A percentile compares a stretch with the other conserved stretches of the same genome.
Evolutionary conservation across 2,329 filamentous ascomycete species (phyloP).

Genomic region (Ascochyta rabiei): DNA sequence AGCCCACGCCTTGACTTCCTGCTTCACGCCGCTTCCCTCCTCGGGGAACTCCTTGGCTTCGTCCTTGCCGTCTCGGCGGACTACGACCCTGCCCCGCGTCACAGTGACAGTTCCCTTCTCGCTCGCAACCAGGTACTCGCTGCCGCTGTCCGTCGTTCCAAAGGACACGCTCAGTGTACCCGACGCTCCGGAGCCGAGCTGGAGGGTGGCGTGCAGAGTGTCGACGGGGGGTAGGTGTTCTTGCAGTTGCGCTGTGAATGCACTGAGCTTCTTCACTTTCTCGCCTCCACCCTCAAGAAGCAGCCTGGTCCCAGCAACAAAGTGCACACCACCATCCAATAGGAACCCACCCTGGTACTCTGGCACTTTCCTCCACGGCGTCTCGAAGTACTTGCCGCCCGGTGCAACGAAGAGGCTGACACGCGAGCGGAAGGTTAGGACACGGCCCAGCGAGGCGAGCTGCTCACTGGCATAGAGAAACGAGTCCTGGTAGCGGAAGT

Average conservation of each 20-base stretch:
- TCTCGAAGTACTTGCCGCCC: constrained; percentile 63
- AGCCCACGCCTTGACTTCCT: constrained; percentile 68
- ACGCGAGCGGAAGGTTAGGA: constrained; percentile 61
- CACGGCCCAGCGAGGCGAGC: constrained; percentile 59
- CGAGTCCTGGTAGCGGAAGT: constrained; percentile 68
- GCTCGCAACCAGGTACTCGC: constrained; percentile 63
- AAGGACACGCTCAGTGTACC: constrained; percentile 65
- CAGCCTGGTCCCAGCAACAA: constrained; percentile 66
- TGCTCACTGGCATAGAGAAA: constrained; percentile 60
- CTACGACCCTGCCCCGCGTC: constrained; percentile 51
- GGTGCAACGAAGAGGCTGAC: constrained; percentile 54
- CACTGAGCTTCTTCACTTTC: constrained; percentile 57
- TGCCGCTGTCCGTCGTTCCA: constrained; percentile 61
- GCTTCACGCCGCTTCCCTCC: constrained; percentile 60
- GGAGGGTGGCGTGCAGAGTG: constrained; percentile 66
- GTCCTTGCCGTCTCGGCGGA: constrained; percentile 26
- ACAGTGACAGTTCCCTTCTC: constrained; percentile 63
- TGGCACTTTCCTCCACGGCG: constrained; percentile 70
- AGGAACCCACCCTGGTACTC: constrained; percentile 77
- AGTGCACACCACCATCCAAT: constrained; percentile 78
- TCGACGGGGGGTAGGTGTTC: constrained; percentile 69
- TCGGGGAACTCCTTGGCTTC: constrained; percentile 55
- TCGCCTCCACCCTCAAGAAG: constrained; percentile 57
- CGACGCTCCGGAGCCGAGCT: constrained; percentile 59
- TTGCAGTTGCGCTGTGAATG: constrained; percentile 62